Evolutionary conservation across 2,329 filamentous ascomycete species (phyloP).

Genomic region (Blastomyces percursus): DNA sequence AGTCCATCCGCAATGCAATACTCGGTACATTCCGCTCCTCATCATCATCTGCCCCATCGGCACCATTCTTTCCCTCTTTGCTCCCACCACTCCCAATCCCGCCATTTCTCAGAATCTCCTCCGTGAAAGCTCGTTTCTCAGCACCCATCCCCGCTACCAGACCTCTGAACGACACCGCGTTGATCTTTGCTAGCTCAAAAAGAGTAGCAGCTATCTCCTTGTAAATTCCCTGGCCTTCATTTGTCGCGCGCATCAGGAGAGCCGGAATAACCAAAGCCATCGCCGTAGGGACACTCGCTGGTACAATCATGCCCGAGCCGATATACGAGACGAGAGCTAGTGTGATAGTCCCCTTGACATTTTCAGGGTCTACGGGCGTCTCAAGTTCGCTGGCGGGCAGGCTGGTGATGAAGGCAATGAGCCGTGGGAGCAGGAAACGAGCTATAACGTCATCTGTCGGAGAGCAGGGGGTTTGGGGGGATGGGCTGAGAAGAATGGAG

Average conservation of each 20-base stretch:
- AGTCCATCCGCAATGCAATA: slow-evolving; percentile 93
- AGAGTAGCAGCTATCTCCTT: slow-evolving; percentile 64
- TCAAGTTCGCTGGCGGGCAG: slow-evolving; percentile 49
- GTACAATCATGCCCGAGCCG: slow-evolving; percentile 29
- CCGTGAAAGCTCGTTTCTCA: slow-evolving; percentile 64
- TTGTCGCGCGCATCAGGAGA: slow-evolving; percentile 59
- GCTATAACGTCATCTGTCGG: slow-evolving; percentile 61
- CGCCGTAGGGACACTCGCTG: slow-evolving; percentile 35
- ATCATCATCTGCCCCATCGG: slow-evolving; percentile 43
- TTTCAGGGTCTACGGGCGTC: slow-evolving; percentile 54
- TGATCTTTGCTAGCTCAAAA: slow-evolving; percentile 66
- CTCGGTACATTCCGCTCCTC: slow-evolving; percentile 53
- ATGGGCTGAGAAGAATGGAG: slow-evolving; percentile 60
- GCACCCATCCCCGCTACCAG: slow-evolving; percentile 61
- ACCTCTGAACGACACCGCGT: slow-evolving; percentile 61
- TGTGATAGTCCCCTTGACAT: slow-evolving; percentile 57
- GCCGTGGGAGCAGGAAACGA: slow-evolving; percentile 60
- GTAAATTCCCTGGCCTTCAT: slow-evolving; percentile 50
- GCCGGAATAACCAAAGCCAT: slow-evolving; percentile 68
- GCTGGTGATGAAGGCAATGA: slow-evolving; percentile 60
- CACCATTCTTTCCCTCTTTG: slow-evolving; percentile 28
- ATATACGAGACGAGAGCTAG: slow-evolving; percentile 69
- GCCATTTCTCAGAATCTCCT: slow-evolving; percentile 59
- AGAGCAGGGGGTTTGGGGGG: slow-evolving; percentile 30
- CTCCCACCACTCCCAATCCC: slow-evolving; percentile 37